Conservation (phyloP, 2,329 filamentous ascomycete species). For the Cadophora sp. region DNA sequence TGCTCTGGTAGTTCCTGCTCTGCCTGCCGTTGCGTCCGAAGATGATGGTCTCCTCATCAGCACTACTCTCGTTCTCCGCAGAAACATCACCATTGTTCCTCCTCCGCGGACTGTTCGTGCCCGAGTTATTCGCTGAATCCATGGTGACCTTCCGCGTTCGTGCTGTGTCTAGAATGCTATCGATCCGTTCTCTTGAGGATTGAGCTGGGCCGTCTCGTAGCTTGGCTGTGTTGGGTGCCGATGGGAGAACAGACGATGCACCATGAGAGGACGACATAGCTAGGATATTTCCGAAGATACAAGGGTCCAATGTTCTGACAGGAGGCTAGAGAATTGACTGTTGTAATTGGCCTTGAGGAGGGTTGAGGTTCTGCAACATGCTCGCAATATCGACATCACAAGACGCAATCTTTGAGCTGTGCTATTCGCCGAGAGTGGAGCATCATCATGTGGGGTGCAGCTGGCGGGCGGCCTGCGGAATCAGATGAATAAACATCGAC, state of each 20-base stretch:
- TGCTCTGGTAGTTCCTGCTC: slow-evolving; percentile 37
- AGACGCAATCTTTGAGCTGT: slow-evolving; percentile 29
- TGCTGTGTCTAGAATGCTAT: slow-evolving; percentile 38
- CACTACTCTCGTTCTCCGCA: slow-evolving; percentile 38
- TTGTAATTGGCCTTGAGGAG: not conserved
- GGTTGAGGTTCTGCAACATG: not conserved
- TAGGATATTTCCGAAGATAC: not conserved
- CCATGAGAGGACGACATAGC: slow-evolving; percentile 10
- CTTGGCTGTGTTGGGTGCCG: slow-evolving; percentile 9
- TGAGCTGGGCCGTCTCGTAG: slow-evolving; percentile 14
- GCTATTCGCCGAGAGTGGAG: slow-evolving; percentile 3
- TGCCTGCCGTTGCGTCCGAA: slow-evolving; percentile 35
- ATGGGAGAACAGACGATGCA: slow-evolving; percentile 5
- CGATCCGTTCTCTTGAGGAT: slow-evolving; percentile 26
- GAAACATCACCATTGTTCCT: slow-evolving; percentile 3
- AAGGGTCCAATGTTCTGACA: slow-evolving; percentile 4
- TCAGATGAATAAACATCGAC: not conserved
- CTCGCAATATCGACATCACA: slow-evolving; percentile 33
- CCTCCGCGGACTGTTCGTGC: slow-evolving; percentile 14
- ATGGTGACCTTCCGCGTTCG: slow-evolving; percentile 31
- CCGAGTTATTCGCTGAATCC: slow-evolving; percentile 19
- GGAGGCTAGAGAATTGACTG: slow-evolving; percentile 2
- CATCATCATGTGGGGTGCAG: slow-evolving; percentile 1
- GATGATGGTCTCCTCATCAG: slow-evolving; percentile 49
- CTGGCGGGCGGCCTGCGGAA: not conserved